Evolutionary conservation across 2,329 filamentous ascomycete species (phyloP).

Genomic region (Exophiala lecanii-corni): DNA sequence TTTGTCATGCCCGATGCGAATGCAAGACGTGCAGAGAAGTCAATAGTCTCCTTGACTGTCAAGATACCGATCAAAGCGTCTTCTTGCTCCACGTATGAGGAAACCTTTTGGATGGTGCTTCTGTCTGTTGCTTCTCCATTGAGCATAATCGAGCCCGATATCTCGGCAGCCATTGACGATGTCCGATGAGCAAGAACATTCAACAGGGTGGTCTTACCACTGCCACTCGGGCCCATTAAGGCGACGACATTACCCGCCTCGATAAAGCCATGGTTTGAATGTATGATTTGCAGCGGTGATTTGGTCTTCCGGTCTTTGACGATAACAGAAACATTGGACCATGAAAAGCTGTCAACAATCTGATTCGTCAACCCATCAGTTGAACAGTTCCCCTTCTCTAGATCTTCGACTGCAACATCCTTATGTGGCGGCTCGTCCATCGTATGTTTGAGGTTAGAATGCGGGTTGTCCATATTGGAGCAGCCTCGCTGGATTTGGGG

Average conservation of each 20-base stretch:
- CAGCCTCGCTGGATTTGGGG: no score
- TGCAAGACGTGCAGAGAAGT: conserved; percentile 69
- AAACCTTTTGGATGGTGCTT: conserved; percentile 59
- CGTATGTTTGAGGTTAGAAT: no score
- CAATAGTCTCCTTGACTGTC: conserved; percentile 73
- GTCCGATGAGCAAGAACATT: conserved; percentile 68
- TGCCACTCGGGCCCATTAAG: conserved; percentile 70
- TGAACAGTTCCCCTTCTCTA: conserved; percentile 27
- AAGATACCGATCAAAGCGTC: conserved; percentile 77
- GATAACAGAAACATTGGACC: conserved; percentile 63
- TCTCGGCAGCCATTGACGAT: conserved; percentile 49
- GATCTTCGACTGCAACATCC: no score
- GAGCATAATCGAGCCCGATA: conserved; percentile 53
- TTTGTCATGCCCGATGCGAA: conserved; percentile 50
- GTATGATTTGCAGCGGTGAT: conserved; percentile 58
- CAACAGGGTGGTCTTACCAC: conserved; percentile 78
- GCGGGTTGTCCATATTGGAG: no score
- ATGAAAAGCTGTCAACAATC: conserved; percentile 60
- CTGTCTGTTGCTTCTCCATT: conserved; percentile 57
- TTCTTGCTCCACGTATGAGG: conserved; percentile 81
- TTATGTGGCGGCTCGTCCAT: no score
- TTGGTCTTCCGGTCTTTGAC: conserved; percentile 69
- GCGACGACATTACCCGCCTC: conserved; percentile 64
- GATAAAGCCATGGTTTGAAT: conserved; percentile 59
- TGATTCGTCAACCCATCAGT: conserved; percentile 64